A percentile compares a stretch with the other conserved stretches of the same genome.
Conservation (phyloP, 2,329 filamentous ascomycete genomes). For the Hypocrella siamensis region DNA sequence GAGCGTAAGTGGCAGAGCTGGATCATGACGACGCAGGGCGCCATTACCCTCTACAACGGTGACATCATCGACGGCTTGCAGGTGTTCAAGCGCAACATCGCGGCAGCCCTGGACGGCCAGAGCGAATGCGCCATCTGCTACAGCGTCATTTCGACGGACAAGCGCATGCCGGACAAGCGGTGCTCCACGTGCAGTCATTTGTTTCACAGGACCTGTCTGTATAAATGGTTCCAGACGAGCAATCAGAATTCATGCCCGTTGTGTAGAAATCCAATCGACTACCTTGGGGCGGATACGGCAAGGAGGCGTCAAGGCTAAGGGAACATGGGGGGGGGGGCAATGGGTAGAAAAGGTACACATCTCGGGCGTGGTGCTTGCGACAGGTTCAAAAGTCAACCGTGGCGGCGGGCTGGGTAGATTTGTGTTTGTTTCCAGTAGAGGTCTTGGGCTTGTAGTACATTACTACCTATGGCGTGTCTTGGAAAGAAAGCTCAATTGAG, state of each 20-base stretch:
- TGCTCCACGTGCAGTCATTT: conserved; percentile 88
- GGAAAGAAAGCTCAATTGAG: no score
- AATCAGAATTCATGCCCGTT: conserved; percentile 85
- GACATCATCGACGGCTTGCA: conserved; percentile 75
- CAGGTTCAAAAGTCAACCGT: no score
- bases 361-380: no score
- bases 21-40: conserved; percentile 76
- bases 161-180: conserved; percentile 78
- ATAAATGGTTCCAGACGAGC: conserved; percentile 93
- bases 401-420: no score
- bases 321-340: background rate
- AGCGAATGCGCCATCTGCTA: conserved; percentile 96
- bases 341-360: background rate
- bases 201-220: conserved; percentile 82
- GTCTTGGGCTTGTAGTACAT: no score
- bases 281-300: conserved; percentile 25
- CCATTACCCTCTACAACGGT: conserved; percentile 86
- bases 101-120: conserved; percentile 79
- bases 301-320: conserved; percentile 17
- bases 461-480: no score
- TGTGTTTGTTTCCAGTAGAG: no score
- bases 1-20: conserved; percentile 89
- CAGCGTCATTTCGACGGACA: conserved; percentile 77
- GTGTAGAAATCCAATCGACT: conserved; percentile 76
- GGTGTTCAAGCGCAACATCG: conserved; percentile 75